These are phyloP conservation scores for Tetratostichococcus sp. DNA, from an alignment of 139 green algal genomes.

Conservation along the genomic window DNA sequence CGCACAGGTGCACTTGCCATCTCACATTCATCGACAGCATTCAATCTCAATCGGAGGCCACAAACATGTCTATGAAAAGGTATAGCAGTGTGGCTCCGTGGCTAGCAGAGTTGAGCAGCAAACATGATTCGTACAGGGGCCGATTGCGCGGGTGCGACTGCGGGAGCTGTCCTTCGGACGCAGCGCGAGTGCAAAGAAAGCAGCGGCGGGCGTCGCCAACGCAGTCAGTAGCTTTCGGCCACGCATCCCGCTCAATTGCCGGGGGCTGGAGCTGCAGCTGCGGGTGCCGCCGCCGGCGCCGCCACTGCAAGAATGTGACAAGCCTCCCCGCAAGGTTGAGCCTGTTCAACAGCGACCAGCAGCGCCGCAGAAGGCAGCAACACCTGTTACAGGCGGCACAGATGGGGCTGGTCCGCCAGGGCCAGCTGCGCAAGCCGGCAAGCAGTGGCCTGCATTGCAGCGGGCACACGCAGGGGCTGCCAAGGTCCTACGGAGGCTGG, in stretches of 20 bases:
- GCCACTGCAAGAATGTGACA: background rate
- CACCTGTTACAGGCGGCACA: too few relatives aligned
- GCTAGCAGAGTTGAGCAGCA: too few relatives aligned
- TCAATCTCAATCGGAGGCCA: too few relatives aligned
- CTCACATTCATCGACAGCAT: background rate
- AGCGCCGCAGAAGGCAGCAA: too few relatives aligned
- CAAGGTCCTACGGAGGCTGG: background rate
- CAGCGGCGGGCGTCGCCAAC: background rate
- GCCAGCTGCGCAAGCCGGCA: too few relatives aligned
- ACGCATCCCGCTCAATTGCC: slow-evolving; percentile 9
- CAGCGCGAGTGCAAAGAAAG: slow-evolving; percentile 7
- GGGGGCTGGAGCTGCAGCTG: background rate
- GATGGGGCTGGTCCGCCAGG: too few relatives aligned
- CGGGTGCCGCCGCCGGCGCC: background rate
- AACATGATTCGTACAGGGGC: slow-evolving; percentile 12
- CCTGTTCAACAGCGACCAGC: too few relatives aligned
- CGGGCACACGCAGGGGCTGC: too few relatives aligned
- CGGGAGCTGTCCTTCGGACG: slow-evolving; percentile 9
- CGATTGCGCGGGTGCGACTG: slow-evolving; percentile 7
- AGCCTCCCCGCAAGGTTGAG: too few relatives aligned
- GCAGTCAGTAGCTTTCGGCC: slow-evolving; percentile 2
- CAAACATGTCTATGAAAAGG: too few relatives aligned
- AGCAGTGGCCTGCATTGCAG: too few relatives aligned
- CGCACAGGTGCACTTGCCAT: background rate
- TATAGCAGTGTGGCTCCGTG: too few relatives aligned